Evolutionary conservation across 495 filamentous ascomycete genomes (phyloP), one percentile per base, ranked within the genome.

Genomic region (Rostrohypoxylon terebratum): DNA sequence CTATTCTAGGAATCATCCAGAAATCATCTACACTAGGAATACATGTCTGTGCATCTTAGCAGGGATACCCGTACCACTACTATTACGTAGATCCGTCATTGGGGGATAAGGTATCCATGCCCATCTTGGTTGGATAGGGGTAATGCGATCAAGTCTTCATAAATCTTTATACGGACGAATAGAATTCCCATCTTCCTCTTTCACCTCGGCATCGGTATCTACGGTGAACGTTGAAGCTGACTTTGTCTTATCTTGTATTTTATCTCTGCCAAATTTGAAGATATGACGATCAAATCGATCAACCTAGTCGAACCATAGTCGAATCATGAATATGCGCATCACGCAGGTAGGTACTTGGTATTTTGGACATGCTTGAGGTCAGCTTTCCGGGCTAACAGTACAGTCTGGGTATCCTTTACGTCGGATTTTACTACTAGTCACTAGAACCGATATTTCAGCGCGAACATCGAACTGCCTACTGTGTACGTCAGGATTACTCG

Each of bases 1-100:
- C 66, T 69, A 69, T 69, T 69, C n/a, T 69, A n/a, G 55, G 65
- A 60, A 45, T 16, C 3, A 28, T 28, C 28, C 6, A 28, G 28
- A 5, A 28, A 28, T 28, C 6, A n/a, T n/a, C n/a, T n/a, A n/a
- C n/a, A n/a, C n/a, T n/a, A n/a, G 28, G 28, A 50, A 25, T n/a
- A n/a, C n/a, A 48, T 20, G n/a, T 33, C 42, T 31, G 48, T 54
- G 47, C 44, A 45, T 18, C 8, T 45, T 18, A 18, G 42, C 42
- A 45, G 42, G 42, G 42, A 20, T 45, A 20, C n/a, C n/a, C n/a
- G n/a, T n/a, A n/a, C n/a, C n/a, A n/a, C n/a, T n/a, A n/a, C n/a
- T n/a, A n/a, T n/a, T n/a, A n/a, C 20, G 42, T 45, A 18, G 42
- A 45, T 45, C 42, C 16, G 18, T 42, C 28, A 28, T 28, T 28